These are phyloP conservation scores for Trypanosoma congolense DNA, from an alignment of 208 protist genomes.

Conservation along the genomic window DNA sequence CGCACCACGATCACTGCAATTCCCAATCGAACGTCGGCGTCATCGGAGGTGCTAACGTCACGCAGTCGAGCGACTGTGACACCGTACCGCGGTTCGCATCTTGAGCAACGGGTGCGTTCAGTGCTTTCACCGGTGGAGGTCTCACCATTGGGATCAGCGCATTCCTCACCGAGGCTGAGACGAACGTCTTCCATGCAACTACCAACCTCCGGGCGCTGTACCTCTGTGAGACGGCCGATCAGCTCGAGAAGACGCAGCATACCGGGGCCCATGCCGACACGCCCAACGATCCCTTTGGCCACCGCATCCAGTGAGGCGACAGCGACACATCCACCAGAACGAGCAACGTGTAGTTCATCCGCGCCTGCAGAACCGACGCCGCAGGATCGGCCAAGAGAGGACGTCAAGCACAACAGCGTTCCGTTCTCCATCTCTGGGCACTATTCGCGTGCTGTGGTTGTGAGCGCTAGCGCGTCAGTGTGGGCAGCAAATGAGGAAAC, in stretches of 20 bases:
- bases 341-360: not conserved
- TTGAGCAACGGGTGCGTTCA: not conserved
- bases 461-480: conserved; percentile 36
- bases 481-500: conserved; percentile 51
- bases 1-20: not conserved
- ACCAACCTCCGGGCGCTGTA: not conserved
- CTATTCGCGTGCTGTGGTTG: conserved; percentile 32
- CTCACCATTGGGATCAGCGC: not conserved
- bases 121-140: not conserved
- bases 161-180: not conserved
- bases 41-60: not conserved
- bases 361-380: not conserved
- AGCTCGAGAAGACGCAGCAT: not conserved
- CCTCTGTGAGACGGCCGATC: not conserved
- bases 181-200: not conserved
- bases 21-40: not conserved
- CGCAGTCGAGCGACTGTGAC: not conserved
- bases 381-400: not conserved
- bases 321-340: not conserved
- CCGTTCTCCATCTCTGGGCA: conserved; percentile 37
- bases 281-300: not conserved
- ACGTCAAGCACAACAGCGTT: conserved; percentile 19
- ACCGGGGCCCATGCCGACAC: not conserved
- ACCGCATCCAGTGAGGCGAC: not conserved
- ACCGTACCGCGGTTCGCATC: not conserved